Conservation (phyloP, 2,329 filamentous ascomycete genomes). For the Mariannaea elegans region DNA sequence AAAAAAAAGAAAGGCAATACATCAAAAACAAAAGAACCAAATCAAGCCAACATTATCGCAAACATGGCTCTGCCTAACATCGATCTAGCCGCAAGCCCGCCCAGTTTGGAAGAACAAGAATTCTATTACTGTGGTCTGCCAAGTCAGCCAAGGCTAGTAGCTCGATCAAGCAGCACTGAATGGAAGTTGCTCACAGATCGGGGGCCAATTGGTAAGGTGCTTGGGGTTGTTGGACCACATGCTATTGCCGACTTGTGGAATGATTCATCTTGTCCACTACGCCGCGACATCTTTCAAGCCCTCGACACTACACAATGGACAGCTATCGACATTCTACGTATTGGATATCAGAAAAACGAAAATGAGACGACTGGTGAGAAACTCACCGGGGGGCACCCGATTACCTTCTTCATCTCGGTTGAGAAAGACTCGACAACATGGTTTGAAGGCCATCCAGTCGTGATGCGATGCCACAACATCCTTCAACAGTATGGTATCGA, state of each 20-base stretch:
- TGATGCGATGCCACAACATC: conserved; percentile 2
- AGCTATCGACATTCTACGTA: background rate
- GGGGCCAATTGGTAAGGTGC: background rate
- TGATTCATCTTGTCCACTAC: background rate
- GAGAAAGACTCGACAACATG: conserved; percentile 1
- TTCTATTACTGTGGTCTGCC: conserved; percentile 16
- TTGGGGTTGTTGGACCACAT: background rate
- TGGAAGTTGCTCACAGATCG: background rate
- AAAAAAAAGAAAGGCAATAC: too few species aligned
- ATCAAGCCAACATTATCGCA: too few species aligned
- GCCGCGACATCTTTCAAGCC: conserved; percentile 4
- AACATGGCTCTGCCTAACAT: too few species aligned
- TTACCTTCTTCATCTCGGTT: conserved; percentile 19
- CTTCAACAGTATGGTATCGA: background rate
- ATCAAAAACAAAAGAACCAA: too few species aligned
- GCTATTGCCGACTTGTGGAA: conserved; percentile 15
- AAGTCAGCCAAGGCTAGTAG: conserved; percentile 12
- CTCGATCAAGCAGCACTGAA: background rate
- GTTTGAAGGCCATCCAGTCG: background rate
- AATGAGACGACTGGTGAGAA: too few species aligned
- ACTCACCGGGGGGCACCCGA: too few species aligned
- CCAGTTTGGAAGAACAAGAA: background rate
- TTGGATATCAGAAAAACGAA: background rate
- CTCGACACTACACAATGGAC: background rate
- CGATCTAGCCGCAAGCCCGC: too few species aligned